Base-by-base conservation (phyloP, 306 rosid genomes). In the Citrullus mucosospermus region DNA sequence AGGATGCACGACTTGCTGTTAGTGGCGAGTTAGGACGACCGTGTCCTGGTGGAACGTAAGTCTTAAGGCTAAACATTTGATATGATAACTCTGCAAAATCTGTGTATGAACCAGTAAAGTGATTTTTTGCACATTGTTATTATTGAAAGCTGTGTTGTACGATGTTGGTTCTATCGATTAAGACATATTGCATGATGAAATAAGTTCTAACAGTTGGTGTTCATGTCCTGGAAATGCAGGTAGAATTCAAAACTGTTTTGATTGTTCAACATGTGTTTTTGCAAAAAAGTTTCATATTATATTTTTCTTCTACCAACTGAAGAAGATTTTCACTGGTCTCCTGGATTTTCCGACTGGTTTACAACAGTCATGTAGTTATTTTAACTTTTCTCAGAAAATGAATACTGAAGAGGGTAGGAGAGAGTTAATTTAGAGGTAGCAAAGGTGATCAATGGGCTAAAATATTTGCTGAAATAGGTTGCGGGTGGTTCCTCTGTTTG, bases 401-500 rank as follows among this genome's bases (percentile, higher is more conserved):
- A 48, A 11, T 71, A 48, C 22, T 48, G 7, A 6, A 13, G 39
- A 46, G 58, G 58, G 17, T 25, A 71, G 57, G 41, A 48, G 53
- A 65, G 75, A 67, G 54, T n/a, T 12, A 7, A 48, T 12, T 7
- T 71, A 48, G 77, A 46, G 48, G 43, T 48, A 48, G 58, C 58
- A 22, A 48, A 12, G 38, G 15, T 71, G 48, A 25, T 71, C n/a
- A 3, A 43, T 48, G 76, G 36, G 76, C 76, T 70, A 46, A 71
- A 71, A 15, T 71, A 71, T 53, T 71, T 71, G 59, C 39, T 78
- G 44, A 70, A 76, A 30, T 74, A 94, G 98, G 88, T 86, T 93
- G 90, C 94, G 94, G 54, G 98, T 92, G 86, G 97, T 90, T 82
- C 98, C 98, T 78, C 87, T 93, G 80, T 93, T 93, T 85, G 98